Evolutionary conservation across 1,284 basidiomycete genomes (phyloP).

Genomic region (Naganishia liquefaciens): DNA sequence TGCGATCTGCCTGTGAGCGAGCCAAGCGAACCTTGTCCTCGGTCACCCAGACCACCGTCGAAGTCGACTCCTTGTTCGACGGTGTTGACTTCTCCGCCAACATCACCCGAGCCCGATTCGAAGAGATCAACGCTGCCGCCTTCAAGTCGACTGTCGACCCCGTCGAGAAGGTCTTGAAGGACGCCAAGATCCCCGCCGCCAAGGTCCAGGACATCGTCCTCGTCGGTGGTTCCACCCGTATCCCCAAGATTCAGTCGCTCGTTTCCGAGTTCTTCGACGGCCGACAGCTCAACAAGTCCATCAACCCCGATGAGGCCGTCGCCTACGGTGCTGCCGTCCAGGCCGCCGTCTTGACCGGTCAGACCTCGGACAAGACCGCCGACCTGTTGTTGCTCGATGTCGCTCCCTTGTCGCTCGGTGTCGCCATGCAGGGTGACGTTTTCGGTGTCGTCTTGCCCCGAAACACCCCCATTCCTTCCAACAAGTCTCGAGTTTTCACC

Average conservation of each 20-base stretch:
- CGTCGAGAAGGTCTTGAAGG: constrained; percentile 98
- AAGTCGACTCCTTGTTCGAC: constrained; percentile 98
- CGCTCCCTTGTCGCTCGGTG: constrained; percentile 92
- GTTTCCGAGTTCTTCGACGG: constrained; percentile 98
- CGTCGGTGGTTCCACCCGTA: constrained; percentile 99
- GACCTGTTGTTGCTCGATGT: constrained; percentile 95
- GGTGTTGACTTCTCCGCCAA: constrained; percentile 83
- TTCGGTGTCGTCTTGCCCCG: constrained; percentile 95
- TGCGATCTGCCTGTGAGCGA: constrained; percentile 96
- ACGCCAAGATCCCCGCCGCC: constrained; percentile 93
- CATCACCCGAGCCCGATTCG: constrained; percentile 98
- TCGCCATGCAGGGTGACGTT: constrained; percentile 97
- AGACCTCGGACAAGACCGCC: constrained; percentile 93
- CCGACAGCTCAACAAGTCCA: constrained; percentile 97
- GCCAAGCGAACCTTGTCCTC: constrained; percentile 98
- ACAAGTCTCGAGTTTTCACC: constrained; percentile 93
- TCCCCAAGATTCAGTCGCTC: constrained; percentile 97
- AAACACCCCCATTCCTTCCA: constrained; percentile 96
- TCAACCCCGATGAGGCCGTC: constrained; percentile 94
- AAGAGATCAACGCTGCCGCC: constrained; percentile 91
- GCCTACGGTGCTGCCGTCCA: constrained; percentile 96
- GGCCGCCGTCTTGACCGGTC: constrained; percentile 91
- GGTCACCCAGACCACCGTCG: constrained; percentile 96
- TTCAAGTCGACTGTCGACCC: constrained; percentile 99
- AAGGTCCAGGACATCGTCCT: constrained; percentile 99